Conservation (phyloP, 2,329 filamentous ascomycete genomes). For the Epichloe gansuensis region DNA sequence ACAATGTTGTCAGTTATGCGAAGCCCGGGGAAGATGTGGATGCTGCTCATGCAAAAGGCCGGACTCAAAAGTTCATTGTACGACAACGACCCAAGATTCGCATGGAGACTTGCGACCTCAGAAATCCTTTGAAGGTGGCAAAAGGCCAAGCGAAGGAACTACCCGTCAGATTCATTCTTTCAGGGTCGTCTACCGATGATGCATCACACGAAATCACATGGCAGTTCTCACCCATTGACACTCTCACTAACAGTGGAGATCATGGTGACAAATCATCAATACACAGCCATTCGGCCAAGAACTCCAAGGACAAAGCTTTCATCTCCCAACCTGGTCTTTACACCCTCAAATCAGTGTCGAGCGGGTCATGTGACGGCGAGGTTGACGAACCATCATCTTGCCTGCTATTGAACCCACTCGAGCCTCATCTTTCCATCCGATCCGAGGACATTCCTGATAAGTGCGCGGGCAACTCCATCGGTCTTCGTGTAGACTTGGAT, state of each 20-base stretch:
- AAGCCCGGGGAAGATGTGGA: slow-evolving; percentile 55
- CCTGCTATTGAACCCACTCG: slow-evolving; percentile 76
- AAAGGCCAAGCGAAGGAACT: slow-evolving; percentile 56
- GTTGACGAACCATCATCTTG: slow-evolving; percentile 92
- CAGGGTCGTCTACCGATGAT: slow-evolving; percentile 42
- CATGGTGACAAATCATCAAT: slow-evolving; percentile 46
- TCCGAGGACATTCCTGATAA: slow-evolving; percentile 83
- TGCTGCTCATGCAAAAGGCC: slow-evolving; percentile 44
- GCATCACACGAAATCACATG: slow-evolving; percentile 64
- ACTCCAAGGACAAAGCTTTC: slow-evolving; percentile 46
- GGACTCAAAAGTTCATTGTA: slow-evolving; percentile 70
- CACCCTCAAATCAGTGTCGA: slow-evolving; percentile 66
- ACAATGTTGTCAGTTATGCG: slow-evolving; percentile 70
- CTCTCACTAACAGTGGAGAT: slow-evolving; percentile 56
- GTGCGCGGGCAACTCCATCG: slow-evolving; percentile 87
- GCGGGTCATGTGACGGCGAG: slow-evolving; percentile 73
- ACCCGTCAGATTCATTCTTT: slow-evolving; percentile 57
- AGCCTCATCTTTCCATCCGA: slow-evolving; percentile 63
- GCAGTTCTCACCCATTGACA: slow-evolving; percentile 65
- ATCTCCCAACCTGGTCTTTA: slow-evolving; percentile 78
- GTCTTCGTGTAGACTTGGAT: slow-evolving; percentile 77
- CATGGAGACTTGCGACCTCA: slow-evolving; percentile 63
- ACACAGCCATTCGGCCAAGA: slow-evolving; percentile 48
- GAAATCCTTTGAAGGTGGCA: slow-evolving; percentile 70
- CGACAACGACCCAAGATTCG: slow-evolving; percentile 70